Percentiles rank a stretch among this genome's conserved stretches.
Conservation (phyloP, 2,329 filamentous ascomycete genomes). For the Cylindrodendrum hubeiense region DNA sequence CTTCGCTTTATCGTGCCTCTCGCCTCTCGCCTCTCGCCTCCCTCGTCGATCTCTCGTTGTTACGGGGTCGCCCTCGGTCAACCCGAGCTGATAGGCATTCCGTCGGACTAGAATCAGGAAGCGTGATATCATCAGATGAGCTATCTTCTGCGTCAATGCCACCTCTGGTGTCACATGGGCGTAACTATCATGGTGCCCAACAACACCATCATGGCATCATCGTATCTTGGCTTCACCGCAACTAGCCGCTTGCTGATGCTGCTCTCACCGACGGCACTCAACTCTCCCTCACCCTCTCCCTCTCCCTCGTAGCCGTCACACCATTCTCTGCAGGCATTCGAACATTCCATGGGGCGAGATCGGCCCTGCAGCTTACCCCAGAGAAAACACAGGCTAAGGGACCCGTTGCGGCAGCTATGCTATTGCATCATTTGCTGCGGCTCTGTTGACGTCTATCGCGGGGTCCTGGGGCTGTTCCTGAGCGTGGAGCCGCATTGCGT, state of each 20-base stretch:
- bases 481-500: conserved; percentile 22
- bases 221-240: conserved; percentile 7
- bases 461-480: neutral
- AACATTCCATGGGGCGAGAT: conserved; percentile 29
- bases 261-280: neutral
- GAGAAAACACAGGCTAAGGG: conserved; percentile 1
- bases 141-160: conserved; percentile 3
- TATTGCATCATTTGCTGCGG: conserved; percentile 36
- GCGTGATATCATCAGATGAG: conserved; percentile 19
- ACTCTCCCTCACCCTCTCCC: neutral
- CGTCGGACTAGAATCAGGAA: neutral
- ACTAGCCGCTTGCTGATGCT: conserved; percentile 6
- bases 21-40: too few relatives aligned
- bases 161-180: conserved; percentile 6
- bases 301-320: conserved; percentile 27
- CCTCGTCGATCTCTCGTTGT: neutral
- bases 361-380: conserved; percentile 25
- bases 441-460: conserved; percentile 26
- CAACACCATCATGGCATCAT: conserved; percentile 24
- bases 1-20: neutral
- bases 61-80: neutral
- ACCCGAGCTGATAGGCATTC: conserved; percentile 3
- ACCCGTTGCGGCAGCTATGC: neutral
- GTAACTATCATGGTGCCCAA: neutral
- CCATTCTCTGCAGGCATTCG: conserved; percentile 30